Base-by-base conservation (phyloP, 176 grass and related monocot species). In the Dendrocalamus sinicus region DNA sequence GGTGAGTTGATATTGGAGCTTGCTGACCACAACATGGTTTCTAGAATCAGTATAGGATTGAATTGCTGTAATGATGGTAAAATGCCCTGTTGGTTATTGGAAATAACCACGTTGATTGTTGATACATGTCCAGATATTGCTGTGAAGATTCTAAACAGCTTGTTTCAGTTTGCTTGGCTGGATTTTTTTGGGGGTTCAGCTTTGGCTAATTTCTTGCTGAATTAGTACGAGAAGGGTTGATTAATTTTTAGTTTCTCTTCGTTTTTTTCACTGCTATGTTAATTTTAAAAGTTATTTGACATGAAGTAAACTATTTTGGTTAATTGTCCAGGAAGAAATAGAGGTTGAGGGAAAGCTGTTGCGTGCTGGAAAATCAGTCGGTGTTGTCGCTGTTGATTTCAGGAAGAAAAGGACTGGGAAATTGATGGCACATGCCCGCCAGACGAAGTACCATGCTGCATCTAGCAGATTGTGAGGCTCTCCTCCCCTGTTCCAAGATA, bases 301-400 rank as follows among this genome's bases (percentile, higher is more conserved):
- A 54, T n/a, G 41, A 5, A 19, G 0, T 80, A 39, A 63, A 86
- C 48, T 23, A 37, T 67, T 50, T 83, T 52, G 8, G 58, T 66
- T 72, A 48, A 80, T 92, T 84, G 59, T 51, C 43, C 85, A 99
- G 97, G 94, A 96, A 84, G 97, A 94, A 91, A 88, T 99, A 76
- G 97, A 99, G 87, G 85, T 99, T 24, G 92, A 99, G 70, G 89
- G 51, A 10, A 96, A 94, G 80, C 64, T 99, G 26, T 85, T 94
- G 89, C 85, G 75, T 60, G 87, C 79, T 76, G 92, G 94, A 76
- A 91, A 99, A 76, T 86, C 92, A 62, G 54, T 94, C 15, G 94
- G 84, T 28, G 87, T 92, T 3, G 39, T 83, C 45, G 92, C 91
- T 45, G 62, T 98, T 60, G 91, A 98, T 88, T 89, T 98, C 67